Conservation (phyloP, 305 asterid species). For the Ilex paraguariensis region DNA sequence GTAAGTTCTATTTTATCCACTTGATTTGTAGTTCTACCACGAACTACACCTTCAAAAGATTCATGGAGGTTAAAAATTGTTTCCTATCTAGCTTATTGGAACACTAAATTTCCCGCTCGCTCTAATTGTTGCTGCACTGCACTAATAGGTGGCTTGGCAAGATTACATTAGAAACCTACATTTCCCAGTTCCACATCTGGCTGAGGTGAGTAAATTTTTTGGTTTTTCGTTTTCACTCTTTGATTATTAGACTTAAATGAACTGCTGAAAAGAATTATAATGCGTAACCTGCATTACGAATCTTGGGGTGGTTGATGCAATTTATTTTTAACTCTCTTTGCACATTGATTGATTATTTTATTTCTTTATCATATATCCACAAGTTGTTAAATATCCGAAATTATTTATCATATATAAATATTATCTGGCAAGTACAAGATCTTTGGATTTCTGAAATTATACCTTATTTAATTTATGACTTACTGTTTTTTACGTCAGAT, state of each 20-base stretch:
- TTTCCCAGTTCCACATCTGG: conserved; percentile 98
- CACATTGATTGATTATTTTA: too few species aligned
- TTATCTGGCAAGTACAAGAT: too few species aligned
- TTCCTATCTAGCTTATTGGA: conserved; percentile 5
- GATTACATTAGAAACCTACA: conserved; percentile 85
- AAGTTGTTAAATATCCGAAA: too few species aligned
- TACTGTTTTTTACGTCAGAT: too few species aligned
- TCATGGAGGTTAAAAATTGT: conserved; percentile 1
- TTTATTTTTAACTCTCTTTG: background rate
- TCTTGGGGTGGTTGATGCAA: background rate
- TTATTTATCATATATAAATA: too few species aligned
- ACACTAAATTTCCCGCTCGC: conserved; percentile 11
- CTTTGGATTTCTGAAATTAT: too few species aligned
- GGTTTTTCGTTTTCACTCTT: background rate
- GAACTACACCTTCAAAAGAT: background rate
- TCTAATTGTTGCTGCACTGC: conserved; percentile 27
- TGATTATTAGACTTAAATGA: background rate
- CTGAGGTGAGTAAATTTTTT: conserved; percentile 53
- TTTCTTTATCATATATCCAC: too few species aligned
- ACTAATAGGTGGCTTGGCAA: conserved; percentile 88
- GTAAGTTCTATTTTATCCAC: conserved; percentile 45
- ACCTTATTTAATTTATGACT: too few species aligned
- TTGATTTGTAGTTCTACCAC: background rate
- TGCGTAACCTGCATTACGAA: background rate
- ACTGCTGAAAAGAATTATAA: too few species aligned